Evolutionary conservation across 2,329 filamentous ascomycete genomes (phyloP).

Genomic region (Cladobotryum mycophilum): DNA sequence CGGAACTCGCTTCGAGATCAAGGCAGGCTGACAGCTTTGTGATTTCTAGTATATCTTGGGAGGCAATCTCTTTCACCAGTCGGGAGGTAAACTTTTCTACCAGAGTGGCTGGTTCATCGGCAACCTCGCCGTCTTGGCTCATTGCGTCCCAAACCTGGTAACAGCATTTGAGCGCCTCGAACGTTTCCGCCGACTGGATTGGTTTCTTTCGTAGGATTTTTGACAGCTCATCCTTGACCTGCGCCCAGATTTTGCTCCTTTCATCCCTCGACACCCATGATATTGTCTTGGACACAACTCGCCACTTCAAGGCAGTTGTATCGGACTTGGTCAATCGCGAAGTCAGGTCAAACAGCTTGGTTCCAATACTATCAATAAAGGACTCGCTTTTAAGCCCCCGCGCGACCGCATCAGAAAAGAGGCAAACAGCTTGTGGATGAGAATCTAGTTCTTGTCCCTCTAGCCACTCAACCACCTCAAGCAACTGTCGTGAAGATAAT

Average conservation of each 20-base stretch:
- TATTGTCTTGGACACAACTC: slow-evolving; percentile 30
- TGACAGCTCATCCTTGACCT: slow-evolving; percentile 25
- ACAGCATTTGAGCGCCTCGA: slow-evolving; percentile 36
- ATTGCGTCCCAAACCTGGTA: slow-evolving; percentile 33
- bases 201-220: slow-evolving; percentile 28
- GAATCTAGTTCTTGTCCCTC: slow-evolving; percentile 27
- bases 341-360: slow-evolving; percentile 31
- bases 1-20: slow-evolving; percentile 13
- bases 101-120: slow-evolving; percentile 24
- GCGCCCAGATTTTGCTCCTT: slow-evolving; percentile 27
- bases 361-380: slow-evolving; percentile 36
- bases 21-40: slow-evolving; percentile 16
- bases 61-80: slow-evolving; percentile 25
- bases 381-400: slow-evolving; percentile 36
- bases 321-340: slow-evolving; percentile 23
- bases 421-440: slow-evolving; percentile 28
- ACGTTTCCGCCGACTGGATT: slow-evolving; percentile 29
- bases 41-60: slow-evolving; percentile 18
- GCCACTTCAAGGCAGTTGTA: slow-evolving; percentile 35
- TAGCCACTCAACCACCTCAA: slow-evolving; percentile 38
- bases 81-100: slow-evolving; percentile 28
- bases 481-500: slow-evolving; percentile 39
- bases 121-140: slow-evolving; percentile 28
- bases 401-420: slow-evolving; percentile 38
- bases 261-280: slow-evolving; percentile 28